Base-by-base conservation (phyloP, 1,284 basidiomycete genomes). In the Clitocybe nebularis region DNA sequence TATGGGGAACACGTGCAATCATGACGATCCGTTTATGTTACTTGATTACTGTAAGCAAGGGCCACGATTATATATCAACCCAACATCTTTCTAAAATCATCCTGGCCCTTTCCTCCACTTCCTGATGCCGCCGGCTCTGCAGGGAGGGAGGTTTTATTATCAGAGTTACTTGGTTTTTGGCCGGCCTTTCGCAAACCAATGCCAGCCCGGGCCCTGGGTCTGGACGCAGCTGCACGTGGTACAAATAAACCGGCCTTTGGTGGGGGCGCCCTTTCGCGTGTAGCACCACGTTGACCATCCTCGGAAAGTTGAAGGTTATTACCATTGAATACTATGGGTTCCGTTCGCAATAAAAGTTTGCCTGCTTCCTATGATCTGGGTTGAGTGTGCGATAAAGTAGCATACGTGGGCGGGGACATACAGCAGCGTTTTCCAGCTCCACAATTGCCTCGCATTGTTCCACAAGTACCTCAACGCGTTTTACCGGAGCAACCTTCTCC, bases 301-400 rank as follows among this genome's bases (percentile, higher is more conserved):
- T 84, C 80, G 0, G 67, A 64, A n/a, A 90, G 55, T 40, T 74
- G 55, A 32, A 90, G 61, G 1, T 59, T 63, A 32, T 70, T 66
- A 0, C 75, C 85, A 25, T 79, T 72, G 63, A 89, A 89, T 8
- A 77, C 57, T 38, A 93, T 70, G 8, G 84, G 77, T 36, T 87
- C 81, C 4, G 79, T 57, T 8, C 74, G 72, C 17, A 94, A 68
- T 3, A 93, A 62, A 3, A 93, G 58, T 50, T 81, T 82, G 29
- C 89, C 89, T 5, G 79, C 88, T 61, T 92, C 89, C 87, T 92
- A 40, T 24, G n/a, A n/a, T n/a, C n/a, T n/a, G n/a, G n/a, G n/a
- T n/a, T n/a, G n/a, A n/a, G n/a, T n/a, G n/a, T n/a, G n/a, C n/a
- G n/a, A n/a, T n/a, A n/a, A n/a, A n/a, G n/a, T n/a, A n/a, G n/a